Evolutionary conservation across 129 eudicot species (phyloP).

Genomic region (Glebionis coronaria): DNA sequence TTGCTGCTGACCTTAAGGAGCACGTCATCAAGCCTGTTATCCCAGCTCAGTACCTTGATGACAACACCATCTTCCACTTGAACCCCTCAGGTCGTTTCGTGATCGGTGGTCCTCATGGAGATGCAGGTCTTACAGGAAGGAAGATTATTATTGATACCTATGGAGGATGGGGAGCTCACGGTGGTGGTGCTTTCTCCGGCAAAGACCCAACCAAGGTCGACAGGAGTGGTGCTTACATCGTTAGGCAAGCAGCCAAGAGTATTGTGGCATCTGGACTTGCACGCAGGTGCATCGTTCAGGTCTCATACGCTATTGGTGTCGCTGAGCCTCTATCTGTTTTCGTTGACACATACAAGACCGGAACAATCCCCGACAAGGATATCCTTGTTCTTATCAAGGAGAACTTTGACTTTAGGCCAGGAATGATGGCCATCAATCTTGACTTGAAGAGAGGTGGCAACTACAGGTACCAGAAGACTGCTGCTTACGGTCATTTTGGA

Average conservation of each 20-base stretch:
- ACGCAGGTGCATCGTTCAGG: slow-evolving; percentile 47
- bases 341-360: slow-evolving; percentile 45
- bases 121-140: slow-evolving; percentile 70
- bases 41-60: slow-evolving; percentile 45
- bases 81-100: slow-evolving; percentile 44
- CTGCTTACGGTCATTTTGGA: slow-evolving; percentile 44
- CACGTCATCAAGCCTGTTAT: slow-evolving; percentile 46
- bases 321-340: slow-evolving; percentile 44
- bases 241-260: slow-evolving; percentile 49
- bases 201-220: slow-evolving; percentile 71
- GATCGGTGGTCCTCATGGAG: slow-evolving; percentile 59
- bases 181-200: slow-evolving; percentile 42
- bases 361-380: slow-evolving; percentile 42
- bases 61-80: slow-evolving; percentile 45
- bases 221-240: slow-evolving; percentile 43
- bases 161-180: slow-evolving; percentile 78
- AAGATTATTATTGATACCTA: slow-evolving; percentile 74
- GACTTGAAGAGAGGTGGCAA: slow-evolving; percentile 46
- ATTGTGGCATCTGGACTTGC: slow-evolving; percentile 46
- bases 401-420: slow-evolving; percentile 45
- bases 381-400: slow-evolving; percentile 43
- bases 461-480: slow-evolving; percentile 49
- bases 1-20: slow-evolving; percentile 62
- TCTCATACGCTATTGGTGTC: slow-evolving; percentile 43
- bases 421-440: slow-evolving; percentile 45